phyloP scores from a whole-genome alignment of 2,329 filamentous ascomycete species.

The Didymella lethalis region DNA sequence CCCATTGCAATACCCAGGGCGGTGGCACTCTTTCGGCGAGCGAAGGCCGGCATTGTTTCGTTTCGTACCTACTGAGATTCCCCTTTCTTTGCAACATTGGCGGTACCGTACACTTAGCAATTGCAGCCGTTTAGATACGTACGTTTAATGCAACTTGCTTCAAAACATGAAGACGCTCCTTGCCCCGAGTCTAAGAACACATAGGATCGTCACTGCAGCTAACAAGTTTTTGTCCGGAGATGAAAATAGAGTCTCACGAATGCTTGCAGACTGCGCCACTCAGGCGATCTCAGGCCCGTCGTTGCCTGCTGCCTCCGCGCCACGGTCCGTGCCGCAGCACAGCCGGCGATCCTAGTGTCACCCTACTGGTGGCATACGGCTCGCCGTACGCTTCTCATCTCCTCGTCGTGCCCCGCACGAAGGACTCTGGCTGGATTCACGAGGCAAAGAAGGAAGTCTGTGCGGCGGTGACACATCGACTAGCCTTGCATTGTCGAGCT shows the following conservation, averaged over 20 bases:
- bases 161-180: neutral
- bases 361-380: neutral
- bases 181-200: no score
- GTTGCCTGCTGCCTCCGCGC: constrained; percentile 3
- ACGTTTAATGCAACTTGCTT: neutral
- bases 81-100: constrained; percentile 15
- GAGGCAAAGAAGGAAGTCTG: no score
- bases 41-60: constrained; percentile 2
- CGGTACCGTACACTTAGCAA: constrained; percentile 14
- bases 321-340: constrained; percentile 6
- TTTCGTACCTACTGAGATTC: constrained; percentile 14
- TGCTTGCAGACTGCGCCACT: neutral
- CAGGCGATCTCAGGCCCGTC: neutral
- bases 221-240: neutral
- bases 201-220: neutral
- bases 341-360: neutral
- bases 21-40: constrained; percentile 5
- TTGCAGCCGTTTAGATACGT: neutral
- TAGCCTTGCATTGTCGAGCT: no score
- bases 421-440: neutral
- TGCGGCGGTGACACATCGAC: no score
- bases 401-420: neutral
- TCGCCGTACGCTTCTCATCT: neutral
- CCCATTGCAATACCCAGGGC: constrained; percentile 14
- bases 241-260: neutral